A percentile compares a stretch with the other conserved stretches of the same genome.
Evolutionary conservation across 352 stramenopile species (phyloP).

Genomic region (Halophytophthora batemanensis): DNA sequence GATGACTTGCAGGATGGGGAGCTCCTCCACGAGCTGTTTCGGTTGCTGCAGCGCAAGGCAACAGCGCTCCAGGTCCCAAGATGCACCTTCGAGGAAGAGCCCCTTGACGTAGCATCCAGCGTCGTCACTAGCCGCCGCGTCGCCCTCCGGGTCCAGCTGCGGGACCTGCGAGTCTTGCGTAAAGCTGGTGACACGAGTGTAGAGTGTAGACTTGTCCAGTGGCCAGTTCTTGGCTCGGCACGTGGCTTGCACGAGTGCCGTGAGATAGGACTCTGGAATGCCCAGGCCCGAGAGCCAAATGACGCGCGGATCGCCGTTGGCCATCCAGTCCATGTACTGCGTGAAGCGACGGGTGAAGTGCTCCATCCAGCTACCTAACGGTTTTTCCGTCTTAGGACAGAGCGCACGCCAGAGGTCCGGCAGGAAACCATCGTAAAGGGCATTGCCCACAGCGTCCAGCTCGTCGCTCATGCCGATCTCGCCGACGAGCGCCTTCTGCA

Average conservation of each 20-base stretch:
- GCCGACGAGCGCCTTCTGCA: constrained; percentile 91
- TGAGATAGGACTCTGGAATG: constrained; percentile 96
- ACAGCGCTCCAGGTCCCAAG: constrained; percentile 81
- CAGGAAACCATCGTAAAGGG: constrained; percentile 93
- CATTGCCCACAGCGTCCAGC: constrained; percentile 89
- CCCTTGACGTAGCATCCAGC: constrained; percentile 91
- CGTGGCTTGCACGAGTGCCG: constrained; percentile 93
- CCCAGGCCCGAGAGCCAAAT: constrained; percentile 95
- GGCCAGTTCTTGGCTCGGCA: constrained; percentile 93
- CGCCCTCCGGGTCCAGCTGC: background rate
- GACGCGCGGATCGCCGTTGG: constrained; percentile 85
- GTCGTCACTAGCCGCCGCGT: constrained; percentile 44
- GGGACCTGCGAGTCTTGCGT: constrained; percentile 61
- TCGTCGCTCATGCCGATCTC: constrained; percentile 97
- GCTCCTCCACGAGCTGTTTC: constrained; percentile 94
- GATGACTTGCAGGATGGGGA: constrained; percentile 94
- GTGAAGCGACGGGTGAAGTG: constrained; percentile 87
- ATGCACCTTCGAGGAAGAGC: constrained; percentile 93
- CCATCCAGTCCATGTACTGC: constrained; percentile 93
- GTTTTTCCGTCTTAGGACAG: constrained; percentile 93
- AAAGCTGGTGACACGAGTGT: constrained; percentile 91
- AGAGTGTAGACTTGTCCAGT: constrained; percentile 94
- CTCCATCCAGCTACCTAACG: constrained; percentile 94
- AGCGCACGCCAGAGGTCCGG: constrained; percentile 89
- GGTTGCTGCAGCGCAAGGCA: constrained; percentile 87